Evolutionary conservation across 208 protist genomes (phyloP), one percentile per base, ranked within the genome.

Genomic region (Acanthamoeba healyi): DNA sequence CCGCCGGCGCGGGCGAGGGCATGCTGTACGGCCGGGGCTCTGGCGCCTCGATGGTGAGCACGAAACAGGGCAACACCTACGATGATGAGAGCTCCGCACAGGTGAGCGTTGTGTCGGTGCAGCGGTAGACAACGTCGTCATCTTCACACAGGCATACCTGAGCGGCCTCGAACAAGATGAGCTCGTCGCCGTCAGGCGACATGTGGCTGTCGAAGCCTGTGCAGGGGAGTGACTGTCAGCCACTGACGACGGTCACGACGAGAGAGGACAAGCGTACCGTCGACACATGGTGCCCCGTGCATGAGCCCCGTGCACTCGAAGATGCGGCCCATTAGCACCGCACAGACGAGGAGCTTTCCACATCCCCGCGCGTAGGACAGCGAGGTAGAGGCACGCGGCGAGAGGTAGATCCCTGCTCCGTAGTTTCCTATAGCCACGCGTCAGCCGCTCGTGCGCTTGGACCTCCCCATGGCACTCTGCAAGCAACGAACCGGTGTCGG

Each of bases 151-250:
- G 44, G 44, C 44, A 49, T 26, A 91, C 84, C 38, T 91, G 84
- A 15, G 84, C 84, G n/a, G 84, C 84, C 34, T 36, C 29, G 49
- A 91, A 91, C 32, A 91, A 40, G 38, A 91, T 49, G n/a, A 32
- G 42, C 36, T 91, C 84, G 12, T 58, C 51, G 12, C 9, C 84
- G 58, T 51, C 65, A 10, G 84, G 84, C 22, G 29, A 51, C 84
- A 34, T 67, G 84, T 91, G 84, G 58, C 84, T 91, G 32, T 91
- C 84, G 34, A 32, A 91, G 29, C 84, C 84, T 87, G 79, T 42
- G 26, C 12, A 44, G 5, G 32, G 67, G 67, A 36, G 6, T 58
- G 51, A 26, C 19, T 58, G 51, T 19, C 51, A 4, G 51, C 51
- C 51, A 19, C 19, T 56, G 3, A 49, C 44, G 49, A 58, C 51